Conservation (phyloP, 148 eudicot genomes). For the Rheum nobile region DNA sequence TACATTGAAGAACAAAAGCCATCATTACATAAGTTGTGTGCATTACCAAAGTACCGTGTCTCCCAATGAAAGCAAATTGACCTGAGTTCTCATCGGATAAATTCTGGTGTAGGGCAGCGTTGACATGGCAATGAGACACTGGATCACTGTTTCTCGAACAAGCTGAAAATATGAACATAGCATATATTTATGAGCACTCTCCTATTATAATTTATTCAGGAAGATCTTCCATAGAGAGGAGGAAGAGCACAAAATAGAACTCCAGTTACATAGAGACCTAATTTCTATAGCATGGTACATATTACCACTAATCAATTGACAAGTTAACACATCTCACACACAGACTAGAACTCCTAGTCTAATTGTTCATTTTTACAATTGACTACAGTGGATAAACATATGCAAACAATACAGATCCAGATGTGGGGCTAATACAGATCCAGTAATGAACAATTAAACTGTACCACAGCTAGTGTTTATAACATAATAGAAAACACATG, state of each 20-base stretch:
- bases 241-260: not conserved
- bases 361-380: too few relatives aligned
- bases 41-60: not conserved
- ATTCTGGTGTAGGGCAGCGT: conserved; percentile 60
- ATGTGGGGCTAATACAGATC: too few relatives aligned
- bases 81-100: conserved; percentile 86
- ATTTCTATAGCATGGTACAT: not conserved
- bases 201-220: not conserved
- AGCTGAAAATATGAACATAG: conserved; percentile 30
- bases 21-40: not conserved
- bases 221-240: not conserved
- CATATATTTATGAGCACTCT: not conserved
- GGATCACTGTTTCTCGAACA: conserved; percentile 81
- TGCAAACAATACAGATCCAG: too few relatives aligned
- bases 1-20: conserved; percentile 9
- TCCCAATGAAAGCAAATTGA: conserved; percentile 6
- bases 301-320: not conserved
- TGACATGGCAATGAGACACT: conserved; percentile 85
- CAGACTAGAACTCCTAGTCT: too few relatives aligned
- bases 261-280: not conserved
- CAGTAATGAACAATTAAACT: not conserved
- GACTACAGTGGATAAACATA: too few relatives aligned
- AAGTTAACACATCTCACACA: not conserved
- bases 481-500: not conserved
- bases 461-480: not conserved